A percentile compares a stretch with the other conserved stretches of the same genome.
Conservation (phyloP, 2,329 filamentous ascomycete genomes). For the Pseudocercospora cruenta region DNA sequence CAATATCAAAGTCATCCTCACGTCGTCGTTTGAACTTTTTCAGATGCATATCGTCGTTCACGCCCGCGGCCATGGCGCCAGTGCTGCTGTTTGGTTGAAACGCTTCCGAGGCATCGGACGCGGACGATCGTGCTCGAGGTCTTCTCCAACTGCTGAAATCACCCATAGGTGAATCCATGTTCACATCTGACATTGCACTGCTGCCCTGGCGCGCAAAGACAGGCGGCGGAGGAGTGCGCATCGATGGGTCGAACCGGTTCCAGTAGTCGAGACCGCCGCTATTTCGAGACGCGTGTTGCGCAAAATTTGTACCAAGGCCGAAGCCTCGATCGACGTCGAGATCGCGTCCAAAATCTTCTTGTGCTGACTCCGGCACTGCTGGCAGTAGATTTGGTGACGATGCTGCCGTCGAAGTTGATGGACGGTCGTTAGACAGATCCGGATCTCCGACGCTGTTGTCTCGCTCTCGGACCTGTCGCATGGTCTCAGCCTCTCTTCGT, state of each 20-base stretch:
- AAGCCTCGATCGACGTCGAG: slow-evolving; percentile 43
- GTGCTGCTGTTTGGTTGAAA: slow-evolving; percentile 26
- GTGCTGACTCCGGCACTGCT: slow-evolving; percentile 59
- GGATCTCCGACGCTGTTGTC: slow-evolving; percentile 58
- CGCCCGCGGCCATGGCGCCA: slow-evolving; percentile 24
- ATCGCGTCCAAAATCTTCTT: slow-evolving; percentile 73
- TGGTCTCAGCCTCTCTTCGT: slow-evolving; percentile 89
- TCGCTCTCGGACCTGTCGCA: slow-evolving; percentile 90
- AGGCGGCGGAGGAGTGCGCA: slow-evolving; percentile 64
- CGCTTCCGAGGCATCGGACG: slow-evolving; percentile 39
- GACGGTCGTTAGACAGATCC: slow-evolving; percentile 39
- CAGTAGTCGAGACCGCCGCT: slow-evolving; percentile 75
- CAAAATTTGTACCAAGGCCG: slow-evolving; percentile 68
- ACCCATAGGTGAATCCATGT: slow-evolving; percentile 67
- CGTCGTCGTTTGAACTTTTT: slow-evolving; percentile 69
- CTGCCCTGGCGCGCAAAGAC: slow-evolving; percentile 61
- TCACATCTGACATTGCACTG: slow-evolving; percentile 64
- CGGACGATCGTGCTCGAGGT: slow-evolving; percentile 37
- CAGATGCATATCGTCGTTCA: slow-evolving; percentile 40
- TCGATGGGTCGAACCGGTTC: slow-evolving; percentile 74
- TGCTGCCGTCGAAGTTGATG: slow-evolving; percentile 60
- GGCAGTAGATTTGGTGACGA: slow-evolving; percentile 70
- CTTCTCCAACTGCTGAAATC: slow-evolving; percentile 33
- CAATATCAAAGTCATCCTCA: slow-evolving; percentile 87
- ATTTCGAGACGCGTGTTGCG: slow-evolving; percentile 72